Evolutionary conservation across 1,139 yeast genomes (phyloP), one percentile per base, ranked within the genome.

Genomic region (Hyphopichia pseudoburtonii): DNA sequence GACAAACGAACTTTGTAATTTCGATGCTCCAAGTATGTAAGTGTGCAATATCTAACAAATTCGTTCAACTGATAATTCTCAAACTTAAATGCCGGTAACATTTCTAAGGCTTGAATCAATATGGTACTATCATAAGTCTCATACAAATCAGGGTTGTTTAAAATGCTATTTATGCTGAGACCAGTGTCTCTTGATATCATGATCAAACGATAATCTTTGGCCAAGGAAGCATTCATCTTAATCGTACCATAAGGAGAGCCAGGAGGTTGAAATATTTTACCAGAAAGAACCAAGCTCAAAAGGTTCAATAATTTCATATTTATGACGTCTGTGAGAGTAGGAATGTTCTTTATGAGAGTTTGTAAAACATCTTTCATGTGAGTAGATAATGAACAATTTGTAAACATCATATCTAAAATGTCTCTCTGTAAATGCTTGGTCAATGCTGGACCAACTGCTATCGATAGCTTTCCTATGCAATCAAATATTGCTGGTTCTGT

Each of bases 391-490:
- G 96, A 87, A 46, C 96, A 88, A 38, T 85, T 70, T 33, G 70
- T 77, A 51, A 92, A 75, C 64, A 90, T 76, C 68, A 86, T 73
- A 47, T 85, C 94, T 40, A 92, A 65, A 17, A 90, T 76, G 51
- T 88, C 95, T 45, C 84, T 74, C 46, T 89, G 92, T 43, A 92
- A 67, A 54, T 88, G 92, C 54, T 90, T 90, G 0, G 97, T 86
- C 37, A 92, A 69, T 1, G 96, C 95, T n/a, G 96, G 95, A 0
- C 97, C 97, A 10, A 90, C 89, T 0, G 97, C 95, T 17, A 77
- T 75, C 0, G 96, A 90, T 34, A 92, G 66, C 62, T 87, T 86
- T 0, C 95, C 88, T 35, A 92, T 76, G 56, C 97, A 92, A 48
- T 86, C 89, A 51, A 90, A 92, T 17, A 92, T 80, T 1, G 96